phyloP scores from a whole-genome alignment of 495 filamentous ascomycete species.

The Penicillium simplicissimum region DNA sequence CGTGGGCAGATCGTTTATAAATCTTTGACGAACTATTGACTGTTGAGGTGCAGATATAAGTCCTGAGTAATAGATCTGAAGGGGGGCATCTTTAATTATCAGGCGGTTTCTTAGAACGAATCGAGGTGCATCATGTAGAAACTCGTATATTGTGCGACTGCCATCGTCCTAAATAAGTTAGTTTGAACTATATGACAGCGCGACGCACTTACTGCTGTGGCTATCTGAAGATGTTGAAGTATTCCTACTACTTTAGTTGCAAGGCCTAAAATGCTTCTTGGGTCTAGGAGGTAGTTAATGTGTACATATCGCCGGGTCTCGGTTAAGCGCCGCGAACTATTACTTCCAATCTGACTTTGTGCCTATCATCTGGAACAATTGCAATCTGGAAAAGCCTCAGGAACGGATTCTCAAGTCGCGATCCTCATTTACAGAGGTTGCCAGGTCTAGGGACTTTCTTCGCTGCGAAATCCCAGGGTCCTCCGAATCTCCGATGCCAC shows the following conservation, averaged over 20 bases:
- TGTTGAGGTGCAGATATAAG: conserved; percentile 37
- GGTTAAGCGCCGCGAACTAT: too few species aligned
- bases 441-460: too few species aligned
- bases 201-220: conserved; percentile 8
- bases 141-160: conserved; percentile 11
- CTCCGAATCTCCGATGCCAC: conserved; percentile 20
- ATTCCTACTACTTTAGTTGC: conserved; percentile 25
- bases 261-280: conserved; percentile 37
- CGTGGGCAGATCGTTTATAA: conserved; percentile 8
- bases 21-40: conserved; percentile 28
- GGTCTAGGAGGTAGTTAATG: conserved; percentile 53
- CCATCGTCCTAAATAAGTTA: conserved; percentile 9
- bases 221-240: background rate
- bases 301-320: too few species aligned
- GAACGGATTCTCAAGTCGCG: too few species aligned
- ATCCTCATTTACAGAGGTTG: too few species aligned
- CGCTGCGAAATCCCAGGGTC: background rate
- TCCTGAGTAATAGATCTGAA: conserved; percentile 22
- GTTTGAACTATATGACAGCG: background rate
- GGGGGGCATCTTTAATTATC: conserved; percentile 29
- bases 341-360: too few species aligned
- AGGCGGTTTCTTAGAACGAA: conserved; percentile 32
- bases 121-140: conserved; percentile 31
- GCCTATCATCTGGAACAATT: too few species aligned
- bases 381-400: too few species aligned